Conservation (phyloP, 2,329 filamentous ascomycete genomes). For the Bipolaris cookei region DNA sequence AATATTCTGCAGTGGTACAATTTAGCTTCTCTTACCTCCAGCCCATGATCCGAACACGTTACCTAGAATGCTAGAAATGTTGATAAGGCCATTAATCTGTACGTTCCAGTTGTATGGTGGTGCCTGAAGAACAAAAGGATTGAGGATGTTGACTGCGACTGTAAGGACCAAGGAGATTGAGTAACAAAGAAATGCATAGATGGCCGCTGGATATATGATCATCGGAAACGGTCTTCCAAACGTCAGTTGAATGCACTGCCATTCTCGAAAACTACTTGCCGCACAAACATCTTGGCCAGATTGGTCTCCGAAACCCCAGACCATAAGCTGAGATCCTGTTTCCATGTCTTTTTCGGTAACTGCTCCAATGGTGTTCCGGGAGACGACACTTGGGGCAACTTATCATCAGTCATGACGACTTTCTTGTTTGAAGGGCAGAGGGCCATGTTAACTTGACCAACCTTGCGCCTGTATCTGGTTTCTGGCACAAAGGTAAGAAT, state of each 20-base stretch:
- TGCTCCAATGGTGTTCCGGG: constrained; percentile 6
- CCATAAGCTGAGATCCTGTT: constrained; percentile 46
- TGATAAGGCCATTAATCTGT: constrained; percentile 49
- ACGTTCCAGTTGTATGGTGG: constrained; percentile 49
- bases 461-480: constrained; percentile 45
- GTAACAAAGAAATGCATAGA: constrained; percentile 49
- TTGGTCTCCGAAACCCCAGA: constrained; percentile 40
- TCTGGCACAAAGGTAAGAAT: constrained; percentile 50
- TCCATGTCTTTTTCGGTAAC: constrained; percentile 42
- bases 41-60: constrained; percentile 53
- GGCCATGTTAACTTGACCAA: not conserved
- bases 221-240: constrained; percentile 45
- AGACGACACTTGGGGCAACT: constrained; percentile 3
- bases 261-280: constrained; percentile 5
- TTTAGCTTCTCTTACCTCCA: constrained; percentile 31
- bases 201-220: constrained; percentile 48
- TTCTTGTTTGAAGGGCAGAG: constrained; percentile 22
- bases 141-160: constrained; percentile 50
- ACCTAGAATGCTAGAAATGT: constrained; percentile 52
- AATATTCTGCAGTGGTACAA: not conserved
- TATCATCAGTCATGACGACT: constrained; percentile 11
- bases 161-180: constrained; percentile 49
- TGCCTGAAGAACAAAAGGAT: constrained; percentile 50
- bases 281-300: constrained; percentile 44
- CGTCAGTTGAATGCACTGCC: not conserved